phyloP scores from a whole-genome alignment of 1,284 basidiomycete genomes.

The Coniophora puteana region DNA sequence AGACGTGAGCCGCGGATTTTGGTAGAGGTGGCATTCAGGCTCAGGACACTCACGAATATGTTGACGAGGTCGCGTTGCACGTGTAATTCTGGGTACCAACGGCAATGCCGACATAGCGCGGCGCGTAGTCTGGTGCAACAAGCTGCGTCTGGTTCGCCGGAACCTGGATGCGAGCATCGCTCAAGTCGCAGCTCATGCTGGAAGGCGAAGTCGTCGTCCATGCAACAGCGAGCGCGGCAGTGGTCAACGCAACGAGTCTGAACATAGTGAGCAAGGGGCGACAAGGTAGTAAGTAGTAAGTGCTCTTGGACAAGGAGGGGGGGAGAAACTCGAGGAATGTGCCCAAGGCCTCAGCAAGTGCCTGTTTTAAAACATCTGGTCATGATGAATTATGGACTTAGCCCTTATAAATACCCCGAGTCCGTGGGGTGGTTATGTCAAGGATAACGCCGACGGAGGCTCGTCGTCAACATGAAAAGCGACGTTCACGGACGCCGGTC shows the following conservation, averaged over 20 bases:
- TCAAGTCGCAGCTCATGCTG: constrained; percentile 12
- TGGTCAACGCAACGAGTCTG: constrained; percentile 3
- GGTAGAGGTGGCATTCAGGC: neutral
- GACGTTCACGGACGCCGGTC: too few species aligned
- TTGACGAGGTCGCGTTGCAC: constrained; percentile 31
- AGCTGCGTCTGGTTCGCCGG: constrained; percentile 27
- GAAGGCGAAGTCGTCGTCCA: neutral
- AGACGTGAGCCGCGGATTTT: constrained; percentile 1
- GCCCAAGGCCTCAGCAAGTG: neutral
- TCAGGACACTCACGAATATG: constrained; percentile 31
- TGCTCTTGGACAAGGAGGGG: neutral
- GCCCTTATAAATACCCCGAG: constrained; percentile 1
- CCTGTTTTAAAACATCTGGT: neutral
- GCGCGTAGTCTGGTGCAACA: constrained; percentile 29
- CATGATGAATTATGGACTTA: constrained; percentile 3
- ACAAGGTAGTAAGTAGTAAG: neutral
- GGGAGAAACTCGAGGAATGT: too few species aligned
- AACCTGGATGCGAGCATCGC: constrained; percentile 15
- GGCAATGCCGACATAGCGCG: constrained; percentile 42
- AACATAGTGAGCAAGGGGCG: constrained; percentile 2
- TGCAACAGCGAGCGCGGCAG: neutral
- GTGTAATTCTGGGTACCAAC: constrained; percentile 51
- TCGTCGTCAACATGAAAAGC: too few species aligned
- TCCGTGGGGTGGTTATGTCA: neutral
- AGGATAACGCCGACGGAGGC: too few species aligned